These are phyloP conservation scores for Pseudogymnoascus sp. DNA, from an alignment of 2,329 filamentous ascomycete species.

Conservation along the genomic window DNA sequence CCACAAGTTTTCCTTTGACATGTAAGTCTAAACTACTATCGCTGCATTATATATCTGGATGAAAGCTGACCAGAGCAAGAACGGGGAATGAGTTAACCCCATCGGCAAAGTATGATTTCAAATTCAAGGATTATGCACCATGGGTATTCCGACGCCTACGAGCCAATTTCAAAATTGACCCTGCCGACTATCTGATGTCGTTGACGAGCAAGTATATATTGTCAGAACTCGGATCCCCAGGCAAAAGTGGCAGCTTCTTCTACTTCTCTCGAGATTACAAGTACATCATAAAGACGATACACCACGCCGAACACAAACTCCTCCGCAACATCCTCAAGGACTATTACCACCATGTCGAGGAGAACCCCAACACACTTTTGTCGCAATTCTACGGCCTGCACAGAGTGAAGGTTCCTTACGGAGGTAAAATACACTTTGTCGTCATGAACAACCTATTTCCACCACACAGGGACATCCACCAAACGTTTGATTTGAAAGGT, in stretches of 20 bases:
- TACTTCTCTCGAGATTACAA: conserved; percentile 99
- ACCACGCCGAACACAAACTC: conserved; percentile 88
- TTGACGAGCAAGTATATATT: conserved; percentile 97
- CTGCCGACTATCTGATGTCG: conserved; percentile 96
- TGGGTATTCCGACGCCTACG: conserved; percentile 97
- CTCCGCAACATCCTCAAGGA: conserved; percentile 77
- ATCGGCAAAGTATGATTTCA: conserved; percentile 99
- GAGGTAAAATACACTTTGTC: conserved; percentile 97
- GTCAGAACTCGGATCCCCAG: conserved; percentile 91
- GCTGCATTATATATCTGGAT: background rate
- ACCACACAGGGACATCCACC: conserved; percentile 92
- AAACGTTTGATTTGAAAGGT: conserved; percentile 93
- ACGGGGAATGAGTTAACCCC: conserved; percentile 96
- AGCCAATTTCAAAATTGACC: conserved; percentile 80
- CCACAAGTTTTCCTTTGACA: conserved; percentile 98
- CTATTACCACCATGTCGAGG: conserved; percentile 85
- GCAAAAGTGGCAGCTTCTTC: conserved; percentile 98
- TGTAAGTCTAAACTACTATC: conserved; percentile 49
- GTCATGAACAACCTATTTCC: conserved; percentile 99
- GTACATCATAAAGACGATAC: conserved; percentile 99
- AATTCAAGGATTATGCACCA: conserved; percentile 99
- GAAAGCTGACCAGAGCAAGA: conserved; percentile 41
- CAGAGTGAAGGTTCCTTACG: conserved; percentile 95
- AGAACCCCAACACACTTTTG: conserved; percentile 92
- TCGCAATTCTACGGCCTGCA: conserved; percentile 98